Evolutionary conservation across 2,329 filamentous ascomycete genomes (phyloP).

Genomic region (Septoria linicola): DNA sequence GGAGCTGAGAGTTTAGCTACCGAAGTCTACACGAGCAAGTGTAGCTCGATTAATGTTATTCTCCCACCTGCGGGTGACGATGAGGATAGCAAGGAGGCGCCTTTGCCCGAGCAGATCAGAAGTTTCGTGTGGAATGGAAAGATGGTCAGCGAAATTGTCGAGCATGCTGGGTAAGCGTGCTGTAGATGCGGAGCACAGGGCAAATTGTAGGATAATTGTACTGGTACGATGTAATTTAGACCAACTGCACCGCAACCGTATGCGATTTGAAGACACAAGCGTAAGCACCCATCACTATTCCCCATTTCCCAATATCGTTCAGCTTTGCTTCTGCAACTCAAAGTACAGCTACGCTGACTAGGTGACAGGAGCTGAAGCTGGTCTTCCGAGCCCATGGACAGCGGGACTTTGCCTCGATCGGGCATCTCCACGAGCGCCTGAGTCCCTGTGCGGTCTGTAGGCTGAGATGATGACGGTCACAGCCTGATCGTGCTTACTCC

Average conservation of each 20-base stretch:
- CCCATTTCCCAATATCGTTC: no score
- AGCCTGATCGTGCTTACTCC: no score
- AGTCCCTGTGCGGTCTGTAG: no score
- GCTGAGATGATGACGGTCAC: no score
- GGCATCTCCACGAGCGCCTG: no score
- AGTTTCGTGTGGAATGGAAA: conserved; percentile 73
- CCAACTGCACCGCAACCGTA: not conserved
- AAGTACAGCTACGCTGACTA: no score
- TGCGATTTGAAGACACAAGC: no score
- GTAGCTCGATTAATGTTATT: conserved; percentile 81
- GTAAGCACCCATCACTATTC: no score
- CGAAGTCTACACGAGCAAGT: conserved; percentile 89
- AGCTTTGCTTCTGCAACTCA: no score
- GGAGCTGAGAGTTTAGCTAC: conserved; percentile 73
- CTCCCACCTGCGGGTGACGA: conserved; percentile 66
- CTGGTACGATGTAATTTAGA: not conserved
- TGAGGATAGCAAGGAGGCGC: conserved; percentile 81
- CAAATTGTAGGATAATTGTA: not conserved
- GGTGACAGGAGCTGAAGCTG: no score
- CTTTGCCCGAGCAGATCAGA: conserved; percentile 88
- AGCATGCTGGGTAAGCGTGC: conserved; percentile 67
- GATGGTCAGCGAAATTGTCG: conserved; percentile 89
- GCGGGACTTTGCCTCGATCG: no score
- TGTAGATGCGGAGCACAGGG: not conserved
- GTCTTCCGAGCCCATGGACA: no score